Conservation (phyloP, 2,329 filamentous ascomycete species). For the Apiospora koreana region DNA sequence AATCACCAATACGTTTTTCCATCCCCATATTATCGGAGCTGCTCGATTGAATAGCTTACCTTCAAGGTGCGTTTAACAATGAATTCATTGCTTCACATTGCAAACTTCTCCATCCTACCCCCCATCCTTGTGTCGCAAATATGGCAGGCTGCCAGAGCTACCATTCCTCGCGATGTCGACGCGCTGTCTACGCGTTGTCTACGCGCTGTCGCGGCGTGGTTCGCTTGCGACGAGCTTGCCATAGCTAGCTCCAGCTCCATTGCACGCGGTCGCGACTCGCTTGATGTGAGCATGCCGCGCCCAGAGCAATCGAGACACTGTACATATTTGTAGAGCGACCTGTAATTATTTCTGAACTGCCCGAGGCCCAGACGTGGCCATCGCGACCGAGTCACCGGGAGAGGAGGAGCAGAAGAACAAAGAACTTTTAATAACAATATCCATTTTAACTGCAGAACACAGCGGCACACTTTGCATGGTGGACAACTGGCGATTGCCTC, state of each 20-base stretch:
- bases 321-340: not conserved
- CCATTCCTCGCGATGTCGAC: not conserved
- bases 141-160: not conserved
- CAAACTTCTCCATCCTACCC: not conserved
- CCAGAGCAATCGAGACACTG: not conserved
- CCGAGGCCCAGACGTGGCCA: not conserved
- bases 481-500: not conserved
- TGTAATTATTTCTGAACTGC: not conserved
- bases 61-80: slow-evolving; percentile 17
- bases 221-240: not conserved
- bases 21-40: slow-evolving; percentile 25
- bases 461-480: not conserved
- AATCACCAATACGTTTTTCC: slow-evolving; percentile 30
- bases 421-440: slow-evolving; percentile 9
- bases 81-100: slow-evolving; percentile 2
- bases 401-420: not conserved
- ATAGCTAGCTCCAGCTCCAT: not conserved
- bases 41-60: slow-evolving; percentile 12
- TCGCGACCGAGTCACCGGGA: not conserved
- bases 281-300: not conserved
- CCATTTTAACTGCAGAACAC: slow-evolving; percentile 6
- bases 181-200: not conserved
- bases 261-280: not conserved
- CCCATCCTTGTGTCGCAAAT: not conserved
- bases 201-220: not conserved